A percentile compares a stretch with the other conserved stretches of the same genome.
These are phyloP conservation scores for Psilocybe subaeruginosa DNA, from an alignment of 768 basidiomycete species.

Conservation along the genomic window DNA sequence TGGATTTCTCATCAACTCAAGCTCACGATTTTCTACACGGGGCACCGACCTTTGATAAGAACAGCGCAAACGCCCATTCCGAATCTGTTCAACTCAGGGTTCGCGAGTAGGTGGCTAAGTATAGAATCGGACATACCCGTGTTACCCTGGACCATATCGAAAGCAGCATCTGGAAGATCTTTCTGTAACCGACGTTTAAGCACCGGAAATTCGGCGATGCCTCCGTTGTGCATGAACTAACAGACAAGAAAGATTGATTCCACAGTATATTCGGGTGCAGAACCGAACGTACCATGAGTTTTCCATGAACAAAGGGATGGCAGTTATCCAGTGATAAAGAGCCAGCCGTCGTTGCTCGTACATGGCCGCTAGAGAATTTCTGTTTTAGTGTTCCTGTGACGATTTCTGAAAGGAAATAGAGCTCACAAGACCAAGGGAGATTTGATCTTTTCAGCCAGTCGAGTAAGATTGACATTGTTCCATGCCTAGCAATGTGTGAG, in stretches of 20 bases:
- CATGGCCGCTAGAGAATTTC: conserved; percentile 66
- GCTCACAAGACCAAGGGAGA: conserved; percentile 89
- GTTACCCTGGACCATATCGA: conserved; percentile 88
- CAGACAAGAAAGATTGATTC: neutral
- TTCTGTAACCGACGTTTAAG: conserved; percentile 84
- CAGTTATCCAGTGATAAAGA: conserved; percentile 92
- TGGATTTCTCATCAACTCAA: conserved; percentile 30
- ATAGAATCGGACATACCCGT: conserved; percentile 58
- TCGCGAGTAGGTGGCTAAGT: neutral
- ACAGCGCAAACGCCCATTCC: conserved; percentile 96
- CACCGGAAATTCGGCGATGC: conserved; percentile 80
- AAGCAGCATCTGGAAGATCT: conserved; percentile 80
- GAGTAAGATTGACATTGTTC: conserved; percentile 93
- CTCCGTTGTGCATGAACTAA: conserved; percentile 98
- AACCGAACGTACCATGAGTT: conserved; percentile 73
- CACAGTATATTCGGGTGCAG: neutral
- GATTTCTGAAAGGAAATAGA: neutral
- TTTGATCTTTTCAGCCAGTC: conserved; percentile 96
- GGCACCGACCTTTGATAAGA: conserved; percentile 72
- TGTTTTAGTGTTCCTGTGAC: neutral
- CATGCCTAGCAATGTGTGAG: conserved; percentile 67
- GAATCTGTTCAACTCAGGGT: conserved; percentile 59
- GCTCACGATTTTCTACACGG: neutral
- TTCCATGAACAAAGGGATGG: conserved; percentile 92
- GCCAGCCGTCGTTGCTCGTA: conserved; percentile 91